A percentile compares a stretch with the other conserved stretches of the same genome.
Evolutionary conservation across 345 rosid genomes (phyloP).

Genomic region (Gossypium arboreum): DNA sequence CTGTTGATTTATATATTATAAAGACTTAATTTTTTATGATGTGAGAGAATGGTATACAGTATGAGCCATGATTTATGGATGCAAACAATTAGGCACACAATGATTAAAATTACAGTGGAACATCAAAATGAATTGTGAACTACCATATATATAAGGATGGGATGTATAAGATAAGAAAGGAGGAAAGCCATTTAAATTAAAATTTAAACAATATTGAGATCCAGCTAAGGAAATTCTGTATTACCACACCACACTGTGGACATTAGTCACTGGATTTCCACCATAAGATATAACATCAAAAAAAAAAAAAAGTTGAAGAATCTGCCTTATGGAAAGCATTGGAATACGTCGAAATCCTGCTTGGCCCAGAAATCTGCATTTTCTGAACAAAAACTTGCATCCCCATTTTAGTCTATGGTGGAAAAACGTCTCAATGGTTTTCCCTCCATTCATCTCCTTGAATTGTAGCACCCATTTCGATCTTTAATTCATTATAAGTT

Average conservation of each 20-base stretch:
- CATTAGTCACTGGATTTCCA: constrained; percentile 19
- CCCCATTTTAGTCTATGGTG: not conserved
- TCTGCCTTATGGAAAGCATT: constrained; percentile 8
- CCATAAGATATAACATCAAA: constrained; percentile 26
- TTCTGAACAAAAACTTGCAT: constrained; percentile 18
- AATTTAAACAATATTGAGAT: constrained; percentile 24
- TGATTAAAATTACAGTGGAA: not conserved
- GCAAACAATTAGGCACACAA: no score
- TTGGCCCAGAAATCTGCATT: constrained; percentile 33
- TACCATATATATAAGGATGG: not conserved
- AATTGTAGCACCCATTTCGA: no score
- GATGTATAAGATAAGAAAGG: constrained; percentile 11
- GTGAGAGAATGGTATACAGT: no score
- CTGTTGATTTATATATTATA: no score
- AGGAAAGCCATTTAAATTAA: constrained; percentile 1
- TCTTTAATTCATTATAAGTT: no score
- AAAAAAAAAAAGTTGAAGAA: not conserved
- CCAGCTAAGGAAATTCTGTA: constrained; percentile 33
- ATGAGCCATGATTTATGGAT: no score
- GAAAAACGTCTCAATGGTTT: not conserved
- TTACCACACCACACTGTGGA: constrained; percentile 18
- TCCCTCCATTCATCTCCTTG: no score
- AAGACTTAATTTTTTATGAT: no score
- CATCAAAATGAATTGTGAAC: constrained; percentile 4
- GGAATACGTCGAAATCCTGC: constrained; percentile 17